Base-by-base conservation (phyloP, 345 rosid genomes). In the Acer yangbiense region DNA sequence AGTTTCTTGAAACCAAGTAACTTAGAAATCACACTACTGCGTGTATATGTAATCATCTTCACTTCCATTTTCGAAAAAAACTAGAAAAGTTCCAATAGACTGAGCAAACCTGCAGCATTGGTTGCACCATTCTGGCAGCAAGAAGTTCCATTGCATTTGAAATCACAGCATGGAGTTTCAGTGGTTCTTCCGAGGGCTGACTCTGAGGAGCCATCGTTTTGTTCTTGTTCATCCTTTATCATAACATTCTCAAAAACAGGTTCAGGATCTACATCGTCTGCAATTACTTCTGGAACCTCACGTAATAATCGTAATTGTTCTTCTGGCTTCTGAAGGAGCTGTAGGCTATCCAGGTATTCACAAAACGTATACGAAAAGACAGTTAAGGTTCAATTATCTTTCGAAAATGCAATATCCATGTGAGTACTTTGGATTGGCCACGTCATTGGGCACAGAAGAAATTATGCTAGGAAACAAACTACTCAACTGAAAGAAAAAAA, bases 221-320 rank as follows among this genome's bases (percentile, higher is more conserved):
- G 48, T 0, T 55, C 64, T 55, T 17, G 74, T 71, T 55, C 74
- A 32, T 9, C 6, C 12, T 32, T 58, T 71, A 9, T 12, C 5
- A 9, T 10, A 29, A 21, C 7, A 4, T 12, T 54, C 58, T 54
- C 58, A 54, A 16, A n/a, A 16, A 54, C n/a, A 54, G 58, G n/a
- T 54, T 54, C n/a, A 0, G 8, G n/a, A 54, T 54, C 58, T 1
- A 54, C 6, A 41, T 35, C 60, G 65, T 86, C 89, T 0, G 86
- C 81, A 75, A 86, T 79, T 17, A 86, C 81, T 65, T 78, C 69
- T 0, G 87, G 89, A 66, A 80, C 66, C 66, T 82, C 76, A 21
- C 68, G 74, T 62, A 80, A 78, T 62, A 85, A 75, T n/a, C 85
- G 81, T 65, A 71, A 46, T 76, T 83, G 87, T 50, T 85, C 87